Evolutionary conservation across 495 filamentous ascomycete species (phyloP).

Genomic region (Aspergillus baeticus): DNA sequence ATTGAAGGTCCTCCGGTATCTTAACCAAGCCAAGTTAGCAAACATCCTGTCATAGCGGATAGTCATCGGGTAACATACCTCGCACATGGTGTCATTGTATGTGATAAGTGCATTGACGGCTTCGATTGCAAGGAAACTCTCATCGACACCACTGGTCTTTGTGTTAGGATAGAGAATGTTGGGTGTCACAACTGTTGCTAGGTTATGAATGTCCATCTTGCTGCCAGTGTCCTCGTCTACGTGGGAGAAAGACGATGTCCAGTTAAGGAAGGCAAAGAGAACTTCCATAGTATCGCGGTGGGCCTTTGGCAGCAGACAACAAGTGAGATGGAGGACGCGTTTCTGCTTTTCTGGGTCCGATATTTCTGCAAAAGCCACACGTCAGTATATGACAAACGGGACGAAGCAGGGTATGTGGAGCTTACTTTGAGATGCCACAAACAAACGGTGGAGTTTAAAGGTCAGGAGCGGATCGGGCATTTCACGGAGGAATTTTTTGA

Average conservation of each 20-base stretch:
- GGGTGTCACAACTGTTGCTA: slow-evolving; percentile 96
- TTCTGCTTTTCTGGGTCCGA: slow-evolving; percentile 76
- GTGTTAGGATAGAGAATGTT: slow-evolving; percentile 84
- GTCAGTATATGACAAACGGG: slow-evolving; percentile 23
- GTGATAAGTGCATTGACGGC: slow-evolving; percentile 86
- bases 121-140: slow-evolving; percentile 88
- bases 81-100: slow-evolving; percentile 93
- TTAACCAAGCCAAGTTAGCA: slow-evolving; percentile 43
- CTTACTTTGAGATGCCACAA: slow-evolving; percentile 83
- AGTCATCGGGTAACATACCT: slow-evolving; percentile 59
- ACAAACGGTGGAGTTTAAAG: slow-evolving; percentile 89
- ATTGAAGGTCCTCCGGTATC: slow-evolving; percentile 90
- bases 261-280: slow-evolving; percentile 93
- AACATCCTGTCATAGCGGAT: not conserved
- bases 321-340: slow-evolving; percentile 84
- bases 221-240: slow-evolving; percentile 89
- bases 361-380: slow-evolving; percentile 58
- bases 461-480: slow-evolving; percentile 94
- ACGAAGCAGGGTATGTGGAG: slow-evolving; percentile 5
- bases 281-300: slow-evolving; percentile 96
- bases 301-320: slow-evolving; percentile 88
- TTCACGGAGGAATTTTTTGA: slow-evolving; percentile 94
- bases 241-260: slow-evolving; percentile 95
- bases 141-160: slow-evolving; percentile 67
- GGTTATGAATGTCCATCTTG: slow-evolving; percentile 99